A percentile compares a stretch with the other conserved stretches of the same genome.
phyloP scores from a whole-genome alignment of 108 stramenopile species.

The Nitzschia sp. region DNA sequence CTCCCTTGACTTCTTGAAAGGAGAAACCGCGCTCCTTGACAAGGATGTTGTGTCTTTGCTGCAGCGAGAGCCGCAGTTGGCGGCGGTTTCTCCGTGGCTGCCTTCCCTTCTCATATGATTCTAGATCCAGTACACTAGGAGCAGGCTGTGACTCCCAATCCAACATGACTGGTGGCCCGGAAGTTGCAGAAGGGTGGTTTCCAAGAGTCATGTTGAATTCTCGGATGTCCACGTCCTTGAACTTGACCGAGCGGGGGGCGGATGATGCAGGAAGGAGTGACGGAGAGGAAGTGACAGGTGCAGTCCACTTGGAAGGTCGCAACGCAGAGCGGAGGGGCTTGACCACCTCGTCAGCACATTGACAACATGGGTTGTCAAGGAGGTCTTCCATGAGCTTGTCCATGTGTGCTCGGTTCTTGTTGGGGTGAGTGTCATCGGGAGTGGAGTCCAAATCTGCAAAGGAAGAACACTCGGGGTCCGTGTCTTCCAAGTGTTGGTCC shows the following conservation, averaged over 20 bases:
- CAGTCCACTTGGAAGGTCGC: constrained; percentile 7
- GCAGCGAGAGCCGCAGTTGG: constrained; percentile 41
- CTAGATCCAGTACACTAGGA: constrained; percentile 29
- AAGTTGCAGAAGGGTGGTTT: constrained; percentile 54
- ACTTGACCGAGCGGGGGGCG: constrained; percentile 13
- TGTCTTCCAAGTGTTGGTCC: constrained; percentile 28
- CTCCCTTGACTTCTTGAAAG: constrained; percentile 47
- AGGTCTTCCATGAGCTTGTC: constrained; percentile 40
- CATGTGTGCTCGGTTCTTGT: constrained; percentile 21
- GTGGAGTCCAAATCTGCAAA: constrained; percentile 19
- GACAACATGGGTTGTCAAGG: constrained; percentile 23
- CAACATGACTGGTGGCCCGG: constrained; percentile 57
- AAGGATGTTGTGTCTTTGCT: constrained; percentile 47
- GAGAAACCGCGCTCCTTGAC: constrained; percentile 45
- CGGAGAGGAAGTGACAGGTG: not conserved
- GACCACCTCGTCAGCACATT: constrained; percentile 8
- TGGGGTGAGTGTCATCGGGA: constrained; percentile 24
- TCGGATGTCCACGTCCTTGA: constrained; percentile 41
- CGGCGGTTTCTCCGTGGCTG: constrained; percentile 44
- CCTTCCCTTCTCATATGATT: constrained; percentile 48
- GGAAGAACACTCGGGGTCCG: constrained; percentile 15
- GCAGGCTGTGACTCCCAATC: constrained; percentile 37
- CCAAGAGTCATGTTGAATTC: constrained; percentile 66
- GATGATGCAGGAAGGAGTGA: not conserved
- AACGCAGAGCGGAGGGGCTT: constrained; percentile 19